A percentile compares a stretch with the other conserved stretches of the same genome.
Conservation (phyloP, 116 monocot species). For the Papilionanthe hybrid region DNA sequence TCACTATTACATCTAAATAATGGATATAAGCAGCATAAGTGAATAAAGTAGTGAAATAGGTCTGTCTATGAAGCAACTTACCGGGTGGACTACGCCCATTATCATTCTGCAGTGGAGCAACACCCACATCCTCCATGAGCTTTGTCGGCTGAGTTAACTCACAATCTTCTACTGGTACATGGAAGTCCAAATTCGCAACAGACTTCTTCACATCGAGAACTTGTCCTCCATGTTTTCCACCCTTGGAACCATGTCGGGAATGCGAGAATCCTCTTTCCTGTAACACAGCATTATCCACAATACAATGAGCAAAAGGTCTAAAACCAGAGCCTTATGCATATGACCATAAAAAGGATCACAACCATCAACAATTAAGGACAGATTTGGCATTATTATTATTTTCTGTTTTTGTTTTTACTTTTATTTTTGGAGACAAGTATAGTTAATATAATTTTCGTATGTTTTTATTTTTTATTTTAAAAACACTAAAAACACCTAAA, state of each 20-base stretch:
- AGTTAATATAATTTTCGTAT: too few species aligned
- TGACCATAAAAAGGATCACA: not conserved
- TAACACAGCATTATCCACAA: not conserved
- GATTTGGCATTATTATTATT: too few species aligned
- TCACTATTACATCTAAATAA: not conserved
- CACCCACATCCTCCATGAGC: not conserved
- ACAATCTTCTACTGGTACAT: not conserved
- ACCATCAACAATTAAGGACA: not conserved
- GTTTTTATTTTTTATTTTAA: too few species aligned
- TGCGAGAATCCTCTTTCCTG: constrained; percentile 57
- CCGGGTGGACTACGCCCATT: not conserved
- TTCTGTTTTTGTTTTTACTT: too few species aligned
- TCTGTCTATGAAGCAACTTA: not conserved
- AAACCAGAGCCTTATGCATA: not conserved
- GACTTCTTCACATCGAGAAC: not conserved
- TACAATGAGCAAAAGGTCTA: not conserved
- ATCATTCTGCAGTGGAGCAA: not conserved
- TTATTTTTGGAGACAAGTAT: too few species aligned
- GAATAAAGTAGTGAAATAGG: not conserved
- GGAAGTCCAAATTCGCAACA: not conserved
- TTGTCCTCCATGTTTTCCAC: constrained; percentile 16
- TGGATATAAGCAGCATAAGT: not conserved
- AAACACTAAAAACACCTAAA: too few species aligned
- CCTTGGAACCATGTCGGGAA: constrained; percentile 32
- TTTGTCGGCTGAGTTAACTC: not conserved